Evolutionary conservation across 2,329 filamentous ascomycete genomes (phyloP), one percentile per base, ranked within the genome.

Genomic region (Trichoderma polysporum): DNA sequence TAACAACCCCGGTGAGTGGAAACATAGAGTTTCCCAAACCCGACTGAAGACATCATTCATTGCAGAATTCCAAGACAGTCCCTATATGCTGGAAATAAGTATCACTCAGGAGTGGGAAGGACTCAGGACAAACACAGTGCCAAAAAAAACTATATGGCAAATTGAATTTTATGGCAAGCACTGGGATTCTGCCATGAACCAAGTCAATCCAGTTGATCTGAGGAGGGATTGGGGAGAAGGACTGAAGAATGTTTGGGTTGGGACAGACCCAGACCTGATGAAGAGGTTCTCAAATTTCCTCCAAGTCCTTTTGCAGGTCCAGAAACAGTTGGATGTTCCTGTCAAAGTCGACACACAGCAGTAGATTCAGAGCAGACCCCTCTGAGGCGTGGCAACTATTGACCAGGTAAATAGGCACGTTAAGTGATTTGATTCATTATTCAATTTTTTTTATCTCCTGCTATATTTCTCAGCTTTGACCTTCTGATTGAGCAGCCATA

Each of bases 121-220:
- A 37, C 15, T 70, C 53, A 53, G 68, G 17, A 66, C 70, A 8
- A 17, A 60, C n/a, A 25, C 19, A 6, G 4, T 66, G 5, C 70
- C 76, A 10, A 19, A 5, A 19, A 45, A 74, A 10, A 65, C 70
- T 9, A 75, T 70, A 49, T 78, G 75, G 74, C 73, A 73, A 1
- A 65, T 79, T 22, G 74, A 78, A 37, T 58, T 79, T 17, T 76
- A 75, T 67, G 77, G 74, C 15, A 67, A 69, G 52, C 74, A 79
- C 53, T 80, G 79, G 79, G 77, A 79, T n/a, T 77, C 77, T 56
- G 74, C 71, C 41, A 71, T 79, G 37, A 78, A 78, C 54, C 68
- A 74, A 50, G 62, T 69, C 25, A 73, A 65, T 15, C 66, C 69
- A 17, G 71, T 69, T 19, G 71, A 70, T 10, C 66, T 68, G 15